Base-by-base conservation (phyloP, 2,329 filamentous ascomycete genomes). In the Dothideomycetes sp. region DNA sequence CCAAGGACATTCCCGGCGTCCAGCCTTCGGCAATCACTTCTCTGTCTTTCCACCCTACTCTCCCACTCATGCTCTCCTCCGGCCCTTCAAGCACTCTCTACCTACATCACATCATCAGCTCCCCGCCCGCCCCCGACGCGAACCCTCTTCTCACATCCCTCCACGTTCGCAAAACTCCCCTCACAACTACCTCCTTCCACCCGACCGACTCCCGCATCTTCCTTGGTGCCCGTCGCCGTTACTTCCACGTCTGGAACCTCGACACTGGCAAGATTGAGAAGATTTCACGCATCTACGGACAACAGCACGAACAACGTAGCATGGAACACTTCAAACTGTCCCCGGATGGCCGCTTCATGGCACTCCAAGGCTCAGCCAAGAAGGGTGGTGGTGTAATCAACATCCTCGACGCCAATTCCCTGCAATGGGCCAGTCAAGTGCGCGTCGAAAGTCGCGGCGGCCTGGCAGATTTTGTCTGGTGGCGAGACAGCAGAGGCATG, bases 191-290 rank as follows among this genome's bases (percentile, higher is more conserved):
- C 5, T 75, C 82, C 29, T 96, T 98, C 60, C 69, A 87, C 42
- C 75, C 58, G 2, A 52, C 38, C 11, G 85, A 84, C 47, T 79
- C 82, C 46, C 81, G 81, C 51, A 82, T 98, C 49, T 84, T 94
- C 60, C 84, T 95, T 44, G 83, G 87, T 14, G 88, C 88, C 29
- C 81, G 89, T 27, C 77, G 91, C 36, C 79, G 79, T 47, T 96
- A 87, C 66, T 95, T 96, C 62, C 91, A 96, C 63, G 79, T 82
- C 49, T 98, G 91, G 91, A 81, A 96, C 53, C 72, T 98, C 17
- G 69, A 81, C 32, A 80, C 81, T 0, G 91, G 91, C 32, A 68
- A 71, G 10, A 78, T 98, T 36, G 82, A 89, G 53, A 94, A 94
- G 62, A 75, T 94, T 33, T 78, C 76, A 50, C 71, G 82, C 56